Base-by-base conservation (phyloP, 768 basidiomycete genomes). In the Amanita jacksonii region DNA sequence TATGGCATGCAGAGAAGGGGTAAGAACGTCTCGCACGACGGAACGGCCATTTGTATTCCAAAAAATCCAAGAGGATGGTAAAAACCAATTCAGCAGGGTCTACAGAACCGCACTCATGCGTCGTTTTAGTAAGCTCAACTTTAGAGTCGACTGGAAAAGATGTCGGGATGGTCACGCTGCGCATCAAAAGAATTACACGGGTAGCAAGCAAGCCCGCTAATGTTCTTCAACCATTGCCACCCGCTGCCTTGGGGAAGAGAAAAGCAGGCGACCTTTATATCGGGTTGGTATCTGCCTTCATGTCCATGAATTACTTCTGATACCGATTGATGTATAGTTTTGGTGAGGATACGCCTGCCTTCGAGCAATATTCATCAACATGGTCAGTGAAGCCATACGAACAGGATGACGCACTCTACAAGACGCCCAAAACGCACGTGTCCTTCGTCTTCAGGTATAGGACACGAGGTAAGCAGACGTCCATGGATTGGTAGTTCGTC, bases 401-500 rank as follows among this genome's bases (percentile, higher is more conserved):
- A 23, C 56, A 61, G 20, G 55, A 59, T 12, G 46, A 35, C 3
- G 46, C 55, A 8, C 52, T 57, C 22, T 52, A 54, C 25, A 58
- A 54, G n/a, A 60, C 59, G 46, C 64, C 71, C 4, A 59, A 57
- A 30, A 73, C 79, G n/a, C 74, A 71, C 43, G 77, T 82, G 19
- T 74, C 77, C 12, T 85, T 85, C 53, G 63, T 74, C 2, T 86
- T 85, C 55, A 67, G 77, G 31, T 85, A 85, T 56, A 64, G 78
- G 19, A 64, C 75, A 28, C 62, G 58, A 44, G 76, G 81, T 78
- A 48, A 33, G 63, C 54, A 24, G 5, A 43, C 28, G 19, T 9
- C 12, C 12, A 2, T 27, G 35, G n/a, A n/a, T 23, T 36, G 6
- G 7, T 20, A 27, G 7, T 18, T 25, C 27, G 8, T 4, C n/a